These are phyloP conservation scores for Phytophthora sp. DNA, from an alignment of 352 stramenopile species.

Conservation along the genomic window DNA sequence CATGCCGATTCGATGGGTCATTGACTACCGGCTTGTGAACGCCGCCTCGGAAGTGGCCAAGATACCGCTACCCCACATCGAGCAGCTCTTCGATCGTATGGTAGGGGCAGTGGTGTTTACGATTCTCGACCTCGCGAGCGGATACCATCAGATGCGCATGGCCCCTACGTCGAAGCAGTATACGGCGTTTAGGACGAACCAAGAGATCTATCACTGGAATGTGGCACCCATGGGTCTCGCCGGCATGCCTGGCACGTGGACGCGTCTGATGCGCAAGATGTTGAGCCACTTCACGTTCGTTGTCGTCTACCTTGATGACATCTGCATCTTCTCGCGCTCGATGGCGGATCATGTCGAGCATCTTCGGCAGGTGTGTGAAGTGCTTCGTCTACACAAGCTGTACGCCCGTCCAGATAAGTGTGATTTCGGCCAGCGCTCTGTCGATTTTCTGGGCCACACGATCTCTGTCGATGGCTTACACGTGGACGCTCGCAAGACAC, in stretches of 20 bases:
- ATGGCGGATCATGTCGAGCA: slow-evolving; percentile 18
- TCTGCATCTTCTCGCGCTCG: slow-evolving; percentile 9
- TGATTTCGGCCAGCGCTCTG: neutral
- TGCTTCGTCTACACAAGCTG: neutral
- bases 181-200: slow-evolving; percentile 18
- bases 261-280: neutral
- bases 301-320: slow-evolving; percentile 11
- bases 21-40: neutral
- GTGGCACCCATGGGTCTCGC: slow-evolving; percentile 13
- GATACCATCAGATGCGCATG: slow-evolving; percentile 13
- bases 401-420: neutral
- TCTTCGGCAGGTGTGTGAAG: slow-evolving; percentile 2
- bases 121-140: neutral
- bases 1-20: slow-evolving; percentile 7
- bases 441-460: neutral
- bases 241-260: slow-evolving; percentile 4
- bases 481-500: neutral
- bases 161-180: neutral
- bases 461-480: neutral
- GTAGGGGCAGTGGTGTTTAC: neutral
- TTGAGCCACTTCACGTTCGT: slow-evolving; percentile 7
- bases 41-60: neutral
- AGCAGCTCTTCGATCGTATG: neutral
- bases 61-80: neutral
- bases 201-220: slow-evolving; percentile 12